Conservation (phyloP, 2,329 filamentous ascomycete genomes). For the Ascochyta viciae-villosae region DNA sequence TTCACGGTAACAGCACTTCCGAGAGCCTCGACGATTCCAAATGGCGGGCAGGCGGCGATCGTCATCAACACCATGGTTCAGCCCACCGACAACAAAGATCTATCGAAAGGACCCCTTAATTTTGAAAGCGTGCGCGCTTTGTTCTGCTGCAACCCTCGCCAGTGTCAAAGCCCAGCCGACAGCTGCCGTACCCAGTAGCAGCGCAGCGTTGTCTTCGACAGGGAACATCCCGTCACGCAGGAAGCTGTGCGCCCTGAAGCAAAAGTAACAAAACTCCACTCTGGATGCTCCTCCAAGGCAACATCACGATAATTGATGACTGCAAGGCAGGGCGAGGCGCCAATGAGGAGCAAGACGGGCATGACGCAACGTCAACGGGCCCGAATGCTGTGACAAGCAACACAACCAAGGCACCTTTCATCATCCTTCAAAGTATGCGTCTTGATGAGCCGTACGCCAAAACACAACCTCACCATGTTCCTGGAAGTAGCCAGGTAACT, state of each 20-base stretch:
- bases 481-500: neutral
- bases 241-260: constrained; percentile 10
- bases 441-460: constrained; percentile 9
- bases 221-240: constrained; percentile 10
- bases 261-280: constrained; percentile 16
- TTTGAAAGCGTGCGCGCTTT: neutral
- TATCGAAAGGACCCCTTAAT: neutral
- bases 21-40: constrained; percentile 5
- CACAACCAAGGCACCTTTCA: neutral
- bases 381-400: constrained; percentile 5
- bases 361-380: neutral
- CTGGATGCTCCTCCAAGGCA: constrained; percentile 3
- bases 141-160: neutral
- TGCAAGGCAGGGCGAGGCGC: constrained; percentile 9
- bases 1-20: neutral
- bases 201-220: constrained; percentile 26
- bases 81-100: neutral
- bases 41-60: constrained; percentile 1
- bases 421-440: neutral
- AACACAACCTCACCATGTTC: constrained; percentile 8
- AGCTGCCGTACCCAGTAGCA: constrained; percentile 27
- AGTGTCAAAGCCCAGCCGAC: constrained; percentile 7
- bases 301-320: constrained; percentile 12
- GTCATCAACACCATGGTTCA: neutral
- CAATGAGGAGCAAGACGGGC: constrained; percentile 1